phyloP scores from a whole-genome alignment of 2,329 filamentous ascomycete genomes.

The Beauveria sp. region DNA sequence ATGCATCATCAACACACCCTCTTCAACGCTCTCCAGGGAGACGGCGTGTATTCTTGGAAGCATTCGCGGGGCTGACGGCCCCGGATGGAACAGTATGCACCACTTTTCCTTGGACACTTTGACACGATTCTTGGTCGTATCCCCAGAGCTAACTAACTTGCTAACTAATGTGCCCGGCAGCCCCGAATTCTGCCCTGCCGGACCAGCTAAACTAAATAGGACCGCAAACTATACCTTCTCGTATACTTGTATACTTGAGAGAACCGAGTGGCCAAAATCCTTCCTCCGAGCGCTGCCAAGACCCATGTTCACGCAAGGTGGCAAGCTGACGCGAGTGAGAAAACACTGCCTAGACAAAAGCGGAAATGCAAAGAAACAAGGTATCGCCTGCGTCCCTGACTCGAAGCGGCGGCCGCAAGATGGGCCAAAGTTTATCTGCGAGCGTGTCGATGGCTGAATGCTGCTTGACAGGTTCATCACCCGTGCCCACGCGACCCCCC shows the following conservation, averaged over 20 bases:
- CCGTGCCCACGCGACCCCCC: slow-evolving; percentile 10
- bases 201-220: not conserved
- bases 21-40: not conserved
- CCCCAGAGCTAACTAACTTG: not conserved
- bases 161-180: not conserved
- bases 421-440: not conserved
- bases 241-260: not conserved
- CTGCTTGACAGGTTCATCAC: not conserved
- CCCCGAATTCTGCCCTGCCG: not conserved
- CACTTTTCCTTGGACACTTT: not conserved
- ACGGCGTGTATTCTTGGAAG: slow-evolving; percentile 1
- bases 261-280: not conserved
- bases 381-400: slow-evolving; percentile 2
- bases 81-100: not conserved
- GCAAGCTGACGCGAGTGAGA: not conserved
- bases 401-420: not conserved
- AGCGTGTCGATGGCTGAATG: not conserved
- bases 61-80: slow-evolving; percentile 1
- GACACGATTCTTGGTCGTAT: not conserved
- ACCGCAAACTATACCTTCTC: not conserved
- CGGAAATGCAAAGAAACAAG: slow-evolving; percentile 1
- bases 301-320: slow-evolving; percentile 4
- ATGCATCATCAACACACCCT: slow-evolving; percentile 9
- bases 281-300: not conserved
- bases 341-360: not conserved